These are phyloP conservation scores for Rugonectria rugulosa DNA, from an alignment of 2,329 filamentous ascomycete genomes.

Conservation along the genomic window DNA sequence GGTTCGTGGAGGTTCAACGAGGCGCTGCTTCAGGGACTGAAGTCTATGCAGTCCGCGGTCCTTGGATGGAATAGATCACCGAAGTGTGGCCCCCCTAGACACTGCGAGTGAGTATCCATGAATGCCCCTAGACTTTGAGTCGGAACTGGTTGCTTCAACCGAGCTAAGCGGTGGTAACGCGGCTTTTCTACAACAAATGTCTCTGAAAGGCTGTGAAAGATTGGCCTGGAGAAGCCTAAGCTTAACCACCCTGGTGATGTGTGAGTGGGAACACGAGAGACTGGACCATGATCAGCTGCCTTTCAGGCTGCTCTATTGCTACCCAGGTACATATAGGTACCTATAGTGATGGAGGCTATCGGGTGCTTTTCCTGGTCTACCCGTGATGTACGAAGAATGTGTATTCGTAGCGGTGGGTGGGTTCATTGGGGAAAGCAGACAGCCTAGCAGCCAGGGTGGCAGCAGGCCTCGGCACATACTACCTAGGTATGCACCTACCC, in stretches of 20 bases:
- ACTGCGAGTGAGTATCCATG: background rate
- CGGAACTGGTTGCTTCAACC: constrained; percentile 5
- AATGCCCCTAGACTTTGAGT: background rate
- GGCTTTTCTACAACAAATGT: background rate
- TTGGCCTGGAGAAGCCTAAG: background rate
- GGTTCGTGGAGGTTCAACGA: constrained; percentile 3
- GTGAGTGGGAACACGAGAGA: constrained; percentile 11
- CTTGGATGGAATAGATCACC: background rate
- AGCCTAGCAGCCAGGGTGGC: background rate
- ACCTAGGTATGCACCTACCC: too few relatives aligned
- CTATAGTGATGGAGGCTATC: too few relatives aligned
- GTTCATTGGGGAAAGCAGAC: background rate
- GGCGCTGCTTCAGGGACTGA: constrained; percentile 14
- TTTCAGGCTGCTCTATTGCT: too few relatives aligned
- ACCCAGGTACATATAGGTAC: too few relatives aligned
- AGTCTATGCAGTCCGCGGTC: background rate
- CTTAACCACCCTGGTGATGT: background rate
- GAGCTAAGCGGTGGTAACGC: background rate
- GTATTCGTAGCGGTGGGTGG: background rate
- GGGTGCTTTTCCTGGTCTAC: too few relatives aligned
- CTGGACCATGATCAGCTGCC: background rate
- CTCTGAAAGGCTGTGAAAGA: background rate
- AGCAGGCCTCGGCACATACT: background rate
- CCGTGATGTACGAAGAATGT: background rate
- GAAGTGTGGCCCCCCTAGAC: background rate